Base-by-base conservation (phyloP, 371 early-diverging fungal genomes). In the Smittium culicis region DNA sequence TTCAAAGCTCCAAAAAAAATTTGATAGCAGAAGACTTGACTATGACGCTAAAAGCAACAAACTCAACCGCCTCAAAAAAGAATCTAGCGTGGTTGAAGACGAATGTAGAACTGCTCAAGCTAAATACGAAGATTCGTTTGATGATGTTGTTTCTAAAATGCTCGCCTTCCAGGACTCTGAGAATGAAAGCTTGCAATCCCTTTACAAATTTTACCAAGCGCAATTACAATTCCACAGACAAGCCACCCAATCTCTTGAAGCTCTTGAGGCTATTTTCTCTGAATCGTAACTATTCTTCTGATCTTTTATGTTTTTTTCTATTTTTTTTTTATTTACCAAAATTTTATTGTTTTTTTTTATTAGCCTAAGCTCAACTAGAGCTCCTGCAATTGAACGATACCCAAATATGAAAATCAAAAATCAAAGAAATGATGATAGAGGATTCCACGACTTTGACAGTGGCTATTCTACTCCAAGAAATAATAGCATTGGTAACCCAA, bases 41-140 rank as follows among this genome's bases (percentile, higher is more conserved):
- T 94, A 90, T 73, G 96, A 97, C 74, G 85, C 92, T 55, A 95
- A 94, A 75, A 74, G 88, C 30, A 84, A 82, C 76, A 87, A 89
- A 69, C 82, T 91, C 27, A 88, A 91, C 69, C 90, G 89, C 71
- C 81, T 85, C 30, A 92, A 92, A 74, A 94, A 92, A 77, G 93
- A 94, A 69, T 89, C 86, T 55, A 87, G 91, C 5, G 86, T 88
- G 55, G 79, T 90, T 66, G 95, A 93, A 70, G 93, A 96, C 68
- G 95, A 94, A 61, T 80, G 89, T 74, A 85, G 91, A 56, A 85
- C 88, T 0, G 86, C 94, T 1, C 92, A 91, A 72, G 74, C 83
- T 24, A 94, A 93, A 73, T 96, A 94, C 70, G 94, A 95, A 66
- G 95, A 96, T 70, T 84, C 90, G 16, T 80, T 83, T 62, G 83